phyloP scores from a whole-genome alignment of 2,329 filamentous ascomycete genomes.

The Coniella lustricola region DNA sequence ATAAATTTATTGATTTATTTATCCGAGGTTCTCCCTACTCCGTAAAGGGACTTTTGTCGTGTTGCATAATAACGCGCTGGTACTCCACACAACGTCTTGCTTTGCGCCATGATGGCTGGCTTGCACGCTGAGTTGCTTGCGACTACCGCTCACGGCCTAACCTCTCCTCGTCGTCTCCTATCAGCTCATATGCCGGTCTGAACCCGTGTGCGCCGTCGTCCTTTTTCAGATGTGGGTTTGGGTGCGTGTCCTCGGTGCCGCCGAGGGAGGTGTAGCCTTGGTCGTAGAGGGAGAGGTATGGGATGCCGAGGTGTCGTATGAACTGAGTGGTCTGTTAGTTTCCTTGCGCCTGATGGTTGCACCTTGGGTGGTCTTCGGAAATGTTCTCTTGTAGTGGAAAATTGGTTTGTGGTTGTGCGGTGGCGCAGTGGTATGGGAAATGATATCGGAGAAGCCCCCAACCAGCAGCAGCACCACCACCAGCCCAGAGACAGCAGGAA shows the following conservation, averaged over 20 bases:
- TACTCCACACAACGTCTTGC: too few species aligned
- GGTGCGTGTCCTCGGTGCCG: conserved; percentile 79
- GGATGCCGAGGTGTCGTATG: conserved; percentile 68
- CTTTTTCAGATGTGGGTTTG: conserved; percentile 66
- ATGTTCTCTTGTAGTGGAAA: background rate
- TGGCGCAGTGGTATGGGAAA: background rate
- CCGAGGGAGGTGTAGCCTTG: conserved; percentile 63
- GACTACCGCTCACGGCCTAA: conserved; percentile 58
- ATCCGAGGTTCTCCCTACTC: too few species aligned
- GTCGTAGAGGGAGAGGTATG: conserved; percentile 85
- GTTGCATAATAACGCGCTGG: too few species aligned
- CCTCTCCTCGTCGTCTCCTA: conserved; percentile 69
- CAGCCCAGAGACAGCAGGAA: too few species aligned
- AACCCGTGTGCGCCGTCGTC: conserved; percentile 38
- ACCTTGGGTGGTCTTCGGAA: background rate
- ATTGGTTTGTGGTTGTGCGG: background rate
- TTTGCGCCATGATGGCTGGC: too few species aligned
- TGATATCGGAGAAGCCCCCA: too few species aligned
- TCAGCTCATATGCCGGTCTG: conserved; percentile 68
- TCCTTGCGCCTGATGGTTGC: background rate
- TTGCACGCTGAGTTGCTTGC: background rate
- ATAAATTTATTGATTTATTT: too few species aligned
- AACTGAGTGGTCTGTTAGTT: conserved; percentile 46
- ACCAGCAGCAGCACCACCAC: too few species aligned
- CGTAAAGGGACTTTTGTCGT: too few species aligned